phyloP scores from a whole-genome alignment of 2,329 filamentous ascomycete species.

The Alternaria arbusti region DNA sequence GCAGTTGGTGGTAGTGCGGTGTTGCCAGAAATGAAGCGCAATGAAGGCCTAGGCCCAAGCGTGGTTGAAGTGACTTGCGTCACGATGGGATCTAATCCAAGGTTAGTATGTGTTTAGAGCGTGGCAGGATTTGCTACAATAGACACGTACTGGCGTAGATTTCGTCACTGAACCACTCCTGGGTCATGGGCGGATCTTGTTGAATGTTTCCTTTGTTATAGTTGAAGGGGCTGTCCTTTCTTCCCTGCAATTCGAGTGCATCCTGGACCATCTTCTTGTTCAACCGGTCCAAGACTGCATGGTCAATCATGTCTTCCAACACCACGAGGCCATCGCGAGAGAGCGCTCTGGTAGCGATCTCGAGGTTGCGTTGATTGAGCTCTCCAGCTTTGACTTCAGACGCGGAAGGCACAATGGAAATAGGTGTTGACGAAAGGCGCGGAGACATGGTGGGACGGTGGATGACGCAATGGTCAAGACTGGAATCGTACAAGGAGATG shows the following conservation, averaged over 20 bases:
- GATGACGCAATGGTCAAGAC: neutral
- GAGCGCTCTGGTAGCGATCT: slow-evolving; percentile 49
- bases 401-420: slow-evolving; percentile 50
- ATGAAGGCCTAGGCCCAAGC: slow-evolving; percentile 38
- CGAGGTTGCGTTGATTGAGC: slow-evolving; percentile 59
- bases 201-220: slow-evolving; percentile 69
- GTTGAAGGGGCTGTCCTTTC: slow-evolving; percentile 64
- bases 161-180: slow-evolving; percentile 42
- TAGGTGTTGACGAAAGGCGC: slow-evolving; percentile 32
- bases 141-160: slow-evolving; percentile 61
- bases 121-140: too few relatives aligned
- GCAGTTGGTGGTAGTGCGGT: slow-evolving; percentile 54
- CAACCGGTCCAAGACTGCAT: slow-evolving; percentile 60
- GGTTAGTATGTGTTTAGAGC: neutral
- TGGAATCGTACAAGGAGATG: neutral
- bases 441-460: slow-evolving; percentile 19
- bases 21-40: slow-evolving; percentile 45
- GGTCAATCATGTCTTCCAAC: slow-evolving; percentile 47
- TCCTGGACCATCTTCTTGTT: slow-evolving; percentile 67
- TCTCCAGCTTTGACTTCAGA: slow-evolving; percentile 49
- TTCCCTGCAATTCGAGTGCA: slow-evolving; percentile 58
- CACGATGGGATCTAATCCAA: slow-evolving; percentile 58
- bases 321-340: slow-evolving; percentile 44
- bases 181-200: slow-evolving; percentile 63
- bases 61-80: slow-evolving; percentile 62